These are phyloP conservation scores for Phytophthora kernoviae DNA, from an alignment of 352 stramenopile species.

Conservation along the genomic window DNA sequence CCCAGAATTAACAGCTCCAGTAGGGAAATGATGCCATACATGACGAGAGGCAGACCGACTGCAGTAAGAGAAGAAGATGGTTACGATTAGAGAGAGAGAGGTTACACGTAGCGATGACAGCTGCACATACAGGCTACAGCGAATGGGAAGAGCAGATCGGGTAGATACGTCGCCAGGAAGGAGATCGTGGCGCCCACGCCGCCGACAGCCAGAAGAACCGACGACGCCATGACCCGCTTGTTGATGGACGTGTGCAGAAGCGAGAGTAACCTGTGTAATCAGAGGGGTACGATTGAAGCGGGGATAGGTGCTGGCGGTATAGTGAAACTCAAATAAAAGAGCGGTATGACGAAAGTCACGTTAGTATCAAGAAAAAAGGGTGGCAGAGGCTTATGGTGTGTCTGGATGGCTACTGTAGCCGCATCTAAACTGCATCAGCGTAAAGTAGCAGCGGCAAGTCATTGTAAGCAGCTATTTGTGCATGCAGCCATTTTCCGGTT, in stretches of 20 bases:
- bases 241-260: too few relatives aligned
- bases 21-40: conserved; percentile 58
- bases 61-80: neutral
- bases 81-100: neutral
- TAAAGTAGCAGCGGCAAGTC: too few relatives aligned
- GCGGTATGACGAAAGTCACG: too few relatives aligned
- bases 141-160: conserved; percentile 29
- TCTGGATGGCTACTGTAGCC: too few relatives aligned
- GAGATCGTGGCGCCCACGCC: conserved; percentile 15
- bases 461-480: too few relatives aligned
- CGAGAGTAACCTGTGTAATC: conserved; percentile 13
- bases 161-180: conserved; percentile 29
- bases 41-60: conserved; percentile 56
- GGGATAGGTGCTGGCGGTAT: neutral
- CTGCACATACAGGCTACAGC: conserved; percentile 31
- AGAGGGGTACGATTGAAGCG: too few relatives aligned
- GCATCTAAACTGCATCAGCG: too few relatives aligned
- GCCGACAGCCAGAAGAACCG: conserved; percentile 15
- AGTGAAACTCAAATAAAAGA: too few relatives aligned
- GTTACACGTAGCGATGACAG: neutral
- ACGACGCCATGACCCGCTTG: conserved; percentile 15
- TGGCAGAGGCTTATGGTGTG: too few relatives aligned
- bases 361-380: too few relatives aligned
- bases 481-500: too few relatives aligned
- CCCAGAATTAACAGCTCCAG: conserved; percentile 41